Percentiles rank a stretch among this genome's conserved stretches.
Evolutionary conservation across 108 stramenopile species (phyloP).

Genomic region (Chaetoceros muelleri): DNA sequence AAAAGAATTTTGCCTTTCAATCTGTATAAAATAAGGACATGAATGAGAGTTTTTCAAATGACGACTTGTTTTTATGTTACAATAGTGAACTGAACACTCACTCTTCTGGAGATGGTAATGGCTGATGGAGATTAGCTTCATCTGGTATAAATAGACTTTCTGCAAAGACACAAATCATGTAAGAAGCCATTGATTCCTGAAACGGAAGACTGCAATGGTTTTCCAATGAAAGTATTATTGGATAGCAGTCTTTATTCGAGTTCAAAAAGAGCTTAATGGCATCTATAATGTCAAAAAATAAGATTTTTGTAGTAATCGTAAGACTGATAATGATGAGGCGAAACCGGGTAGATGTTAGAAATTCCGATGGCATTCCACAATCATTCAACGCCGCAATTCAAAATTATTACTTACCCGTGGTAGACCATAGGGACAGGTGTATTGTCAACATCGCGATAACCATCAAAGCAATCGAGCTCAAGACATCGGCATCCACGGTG

Average conservation of each 20-base stretch:
- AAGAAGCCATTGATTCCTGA: constrained; percentile 75
- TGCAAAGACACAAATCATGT: constrained; percentile 50
- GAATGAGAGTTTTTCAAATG: background rate
- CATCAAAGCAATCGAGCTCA: constrained; percentile 97
- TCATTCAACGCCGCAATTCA: too few relatives aligned
- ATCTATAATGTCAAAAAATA: constrained; percentile 57
- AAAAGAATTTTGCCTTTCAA: constrained; percentile 71
- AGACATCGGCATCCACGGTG: constrained; percentile 89
- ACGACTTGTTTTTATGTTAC: background rate
- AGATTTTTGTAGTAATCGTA: constrained; percentile 82
- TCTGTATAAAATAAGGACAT: constrained; percentile 3
- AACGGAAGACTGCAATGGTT: constrained; percentile 85
- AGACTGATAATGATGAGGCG: constrained; percentile 23
- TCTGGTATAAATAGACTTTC: constrained; percentile 50
- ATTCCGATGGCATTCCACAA: too few relatives aligned
- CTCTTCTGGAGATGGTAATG: constrained; percentile 60
- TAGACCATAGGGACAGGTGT: constrained; percentile 66
- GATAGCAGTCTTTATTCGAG: constrained; percentile 44
- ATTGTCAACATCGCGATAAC: constrained; percentile 11
- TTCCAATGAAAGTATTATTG: constrained; percentile 92
- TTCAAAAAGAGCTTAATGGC: constrained; percentile 54
- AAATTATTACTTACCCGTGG: constrained; percentile 44
- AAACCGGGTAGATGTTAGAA: background rate
- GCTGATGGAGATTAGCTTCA: constrained; percentile 24
- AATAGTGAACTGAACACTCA: constrained; percentile 14